Evolutionary conservation across 441 rosid species (phyloP).

Genomic region (Brassica balearica): DNA sequence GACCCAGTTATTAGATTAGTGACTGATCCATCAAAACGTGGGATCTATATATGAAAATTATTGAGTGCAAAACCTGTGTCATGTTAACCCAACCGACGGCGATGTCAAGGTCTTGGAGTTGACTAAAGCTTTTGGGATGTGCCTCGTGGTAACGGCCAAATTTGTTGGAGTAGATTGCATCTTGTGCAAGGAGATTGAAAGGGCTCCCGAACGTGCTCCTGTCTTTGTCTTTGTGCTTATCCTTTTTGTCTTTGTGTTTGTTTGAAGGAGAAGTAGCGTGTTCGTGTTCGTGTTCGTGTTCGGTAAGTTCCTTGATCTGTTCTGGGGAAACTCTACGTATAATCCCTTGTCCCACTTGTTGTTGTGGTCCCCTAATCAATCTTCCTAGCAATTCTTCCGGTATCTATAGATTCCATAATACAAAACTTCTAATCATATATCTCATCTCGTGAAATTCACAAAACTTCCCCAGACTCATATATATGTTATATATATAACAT

Average conservation of each 20-base stretch:
- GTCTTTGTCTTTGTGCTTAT: neutral
- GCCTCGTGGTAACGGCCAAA: slow-evolving; percentile 58
- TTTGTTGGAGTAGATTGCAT: slow-evolving; percentile 55
- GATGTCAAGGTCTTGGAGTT: slow-evolving; percentile 50
- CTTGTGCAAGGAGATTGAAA: slow-evolving; percentile 44
- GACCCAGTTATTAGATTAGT: neutral
- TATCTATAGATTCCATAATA: slow-evolving; percentile 41
- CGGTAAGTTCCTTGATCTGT: slow-evolving; percentile 46
- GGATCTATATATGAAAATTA: neutral
- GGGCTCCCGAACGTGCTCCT: slow-evolving; percentile 26
- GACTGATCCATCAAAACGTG: neutral
- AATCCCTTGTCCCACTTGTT: slow-evolving; percentile 42
- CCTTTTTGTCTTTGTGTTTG: slow-evolving; percentile 28
- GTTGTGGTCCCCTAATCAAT: slow-evolving; percentile 41
- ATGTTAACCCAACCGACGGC: slow-evolving; percentile 45
- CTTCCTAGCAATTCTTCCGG: slow-evolving; percentile 49
- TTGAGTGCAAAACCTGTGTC: slow-evolving; percentile 43
- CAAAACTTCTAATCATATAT: neutral
- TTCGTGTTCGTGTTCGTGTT: slow-evolving; percentile 7
- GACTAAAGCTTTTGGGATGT: slow-evolving; percentile 46
- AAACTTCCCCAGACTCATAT: neutral
- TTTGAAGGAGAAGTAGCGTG: slow-evolving; percentile 39
- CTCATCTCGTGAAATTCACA: neutral
- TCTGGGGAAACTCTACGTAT: slow-evolving; percentile 48
- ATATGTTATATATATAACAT: neutral